Percentiles rank a stretch among this genome's conserved stretches.
phyloP scores from a whole-genome alignment of 202 grass and related monocot genomes.

The Zizania palustris region DNA sequence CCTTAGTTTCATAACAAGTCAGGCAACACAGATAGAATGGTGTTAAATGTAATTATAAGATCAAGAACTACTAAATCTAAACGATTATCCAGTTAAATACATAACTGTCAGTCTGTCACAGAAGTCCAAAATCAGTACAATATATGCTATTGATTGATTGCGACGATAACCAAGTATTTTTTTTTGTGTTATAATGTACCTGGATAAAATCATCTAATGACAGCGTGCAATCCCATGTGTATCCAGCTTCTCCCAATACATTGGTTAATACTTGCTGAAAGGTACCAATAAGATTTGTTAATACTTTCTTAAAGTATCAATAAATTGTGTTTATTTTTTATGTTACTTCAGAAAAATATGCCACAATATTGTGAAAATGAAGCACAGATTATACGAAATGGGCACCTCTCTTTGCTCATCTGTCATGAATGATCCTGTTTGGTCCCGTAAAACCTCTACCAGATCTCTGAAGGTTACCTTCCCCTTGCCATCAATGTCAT shows the following conservation, averaged over 20 bases:
- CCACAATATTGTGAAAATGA: neutral
- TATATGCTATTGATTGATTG: too few species aligned
- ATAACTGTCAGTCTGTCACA: too few species aligned
- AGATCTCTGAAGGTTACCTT: constrained; percentile 86
- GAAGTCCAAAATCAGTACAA: too few species aligned
- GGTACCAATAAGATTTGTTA: constrained; percentile 30
- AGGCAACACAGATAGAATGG: too few species aligned
- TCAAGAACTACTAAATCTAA: too few species aligned
- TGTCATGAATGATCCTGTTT: constrained; percentile 80
- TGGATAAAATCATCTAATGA: constrained; percentile 68
- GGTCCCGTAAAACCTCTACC: constrained; percentile 63
- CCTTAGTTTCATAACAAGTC: neutral
- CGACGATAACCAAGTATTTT: too few species aligned
- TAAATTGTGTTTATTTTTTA: neutral
- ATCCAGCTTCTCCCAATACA: constrained; percentile 84
- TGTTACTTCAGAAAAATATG: neutral
- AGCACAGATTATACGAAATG: neutral
- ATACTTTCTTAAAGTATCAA: constrained; percentile 56
- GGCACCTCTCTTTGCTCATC: constrained; percentile 82
- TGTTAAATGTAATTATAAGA: too few species aligned
- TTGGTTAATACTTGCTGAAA: constrained; percentile 75
- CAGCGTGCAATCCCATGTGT: constrained; percentile 58
- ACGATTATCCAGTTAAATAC: too few species aligned
- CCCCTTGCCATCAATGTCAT: constrained; percentile 87
- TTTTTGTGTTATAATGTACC: too few species aligned